These are phyloP conservation scores for Pseudocercospora vitis DNA, from an alignment of 2,329 filamentous ascomycete species.

Conservation along the genomic window DNA sequence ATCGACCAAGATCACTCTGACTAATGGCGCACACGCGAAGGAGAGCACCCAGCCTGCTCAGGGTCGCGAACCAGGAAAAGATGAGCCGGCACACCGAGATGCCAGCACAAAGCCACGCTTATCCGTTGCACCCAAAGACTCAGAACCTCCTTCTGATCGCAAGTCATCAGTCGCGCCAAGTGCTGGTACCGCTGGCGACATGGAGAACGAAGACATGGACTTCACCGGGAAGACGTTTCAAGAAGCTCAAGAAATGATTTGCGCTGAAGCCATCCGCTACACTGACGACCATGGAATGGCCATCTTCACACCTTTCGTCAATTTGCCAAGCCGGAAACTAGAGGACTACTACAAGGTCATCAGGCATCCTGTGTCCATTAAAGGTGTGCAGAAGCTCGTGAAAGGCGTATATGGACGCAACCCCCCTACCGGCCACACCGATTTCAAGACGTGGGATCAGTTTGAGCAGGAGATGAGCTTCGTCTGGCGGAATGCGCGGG, in stretches of 20 bases:
- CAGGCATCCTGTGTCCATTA: constrained; percentile 74
- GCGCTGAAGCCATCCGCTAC: constrained; percentile 69
- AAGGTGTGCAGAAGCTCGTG: constrained; percentile 73
- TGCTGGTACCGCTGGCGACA: constrained; percentile 24
- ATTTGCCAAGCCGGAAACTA: constrained; percentile 70
- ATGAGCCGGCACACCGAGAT: constrained; percentile 27
- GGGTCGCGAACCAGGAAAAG: constrained; percentile 24
- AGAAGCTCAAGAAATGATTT: constrained; percentile 80
- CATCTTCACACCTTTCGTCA: constrained; percentile 72
- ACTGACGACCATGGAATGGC: constrained; percentile 68
- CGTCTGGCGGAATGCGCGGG: constrained; percentile 84
- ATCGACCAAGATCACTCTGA: constrained; percentile 32
- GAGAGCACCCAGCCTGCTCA: constrained; percentile 19
- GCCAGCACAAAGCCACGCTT: constrained; percentile 23
- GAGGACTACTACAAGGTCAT: constrained; percentile 88
- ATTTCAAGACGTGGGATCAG: constrained; percentile 78
- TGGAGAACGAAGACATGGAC: constrained; percentile 37
- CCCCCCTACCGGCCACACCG: constrained; percentile 59
- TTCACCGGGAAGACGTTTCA: constrained; percentile 77
- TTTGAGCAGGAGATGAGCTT: constrained; percentile 78
- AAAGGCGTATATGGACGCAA: constrained; percentile 70
- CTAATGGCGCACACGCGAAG: constrained; percentile 19
- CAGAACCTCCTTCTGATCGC: constrained; percentile 33
- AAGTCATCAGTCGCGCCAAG: constrained; percentile 36
- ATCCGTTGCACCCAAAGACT: constrained; percentile 26